Percentiles rank a stretch among this genome's conserved stretches.
Conservation (phyloP, 148 eudicot genomes). For the Persicaria maculosa region DNA sequence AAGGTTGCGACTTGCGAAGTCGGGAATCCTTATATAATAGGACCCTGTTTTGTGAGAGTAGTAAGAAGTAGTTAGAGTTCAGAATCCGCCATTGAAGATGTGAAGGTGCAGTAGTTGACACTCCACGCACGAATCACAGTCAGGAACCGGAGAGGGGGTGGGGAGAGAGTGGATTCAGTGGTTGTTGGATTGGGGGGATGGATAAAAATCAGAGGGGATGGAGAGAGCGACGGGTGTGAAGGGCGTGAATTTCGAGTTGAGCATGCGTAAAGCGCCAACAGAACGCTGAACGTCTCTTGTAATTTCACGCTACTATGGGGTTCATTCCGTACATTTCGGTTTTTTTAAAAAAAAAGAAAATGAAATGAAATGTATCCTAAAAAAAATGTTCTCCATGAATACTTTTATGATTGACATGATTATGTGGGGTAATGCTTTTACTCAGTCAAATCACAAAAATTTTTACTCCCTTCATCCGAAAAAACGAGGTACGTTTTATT, state of each 20-base stretch:
- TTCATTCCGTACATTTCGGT: neutral
- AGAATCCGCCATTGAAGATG: constrained; percentile 6
- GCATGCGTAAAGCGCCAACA: constrained; percentile 8
- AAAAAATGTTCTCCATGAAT: no score
- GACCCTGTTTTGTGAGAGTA: neutral
- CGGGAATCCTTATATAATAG: neutral
- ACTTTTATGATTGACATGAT: no score
- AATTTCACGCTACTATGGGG: neutral
- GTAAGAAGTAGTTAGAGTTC: neutral
- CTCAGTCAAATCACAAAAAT: no score
- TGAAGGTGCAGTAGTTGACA: neutral
- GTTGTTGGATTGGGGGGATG: constrained; percentile 5
- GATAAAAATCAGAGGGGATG: neutral
- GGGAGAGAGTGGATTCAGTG: neutral
- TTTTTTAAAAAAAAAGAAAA: neutral
- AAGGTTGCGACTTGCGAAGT: neutral
- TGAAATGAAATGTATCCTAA: no score
- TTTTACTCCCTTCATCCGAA: no score
- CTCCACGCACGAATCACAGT: no score
- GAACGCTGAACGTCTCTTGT: neutral
- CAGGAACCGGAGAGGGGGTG: neutral
- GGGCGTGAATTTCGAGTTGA: constrained; percentile 5
- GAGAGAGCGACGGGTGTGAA: constrained; percentile 10
- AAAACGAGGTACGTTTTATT: no score
- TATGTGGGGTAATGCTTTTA: no score